Conservation (phyloP, 352 stramenopile species). For the Blastocystis sp. region DNA sequence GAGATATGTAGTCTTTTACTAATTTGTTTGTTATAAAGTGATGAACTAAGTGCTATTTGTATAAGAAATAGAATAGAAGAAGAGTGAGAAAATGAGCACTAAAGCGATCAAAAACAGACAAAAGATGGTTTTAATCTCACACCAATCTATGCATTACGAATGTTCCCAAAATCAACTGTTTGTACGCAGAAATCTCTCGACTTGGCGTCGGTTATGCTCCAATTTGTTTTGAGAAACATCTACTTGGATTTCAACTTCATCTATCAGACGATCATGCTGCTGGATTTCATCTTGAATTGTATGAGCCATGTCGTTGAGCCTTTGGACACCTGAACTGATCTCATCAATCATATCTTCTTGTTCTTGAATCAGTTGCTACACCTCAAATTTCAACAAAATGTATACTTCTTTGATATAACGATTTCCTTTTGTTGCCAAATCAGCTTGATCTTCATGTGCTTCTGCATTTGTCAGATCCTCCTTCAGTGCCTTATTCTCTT, state of each 20-base stretch:
- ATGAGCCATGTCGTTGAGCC: conserved; percentile 56
- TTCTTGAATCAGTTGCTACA: conserved; percentile 27
- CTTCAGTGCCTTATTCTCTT: neutral
- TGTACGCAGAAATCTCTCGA: conserved; percentile 26
- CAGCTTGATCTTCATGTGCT: neutral
- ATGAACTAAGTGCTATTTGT: neutral
- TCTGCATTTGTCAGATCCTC: neutral
- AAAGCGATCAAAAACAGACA: conserved; percentile 14
- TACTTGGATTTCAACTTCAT: conserved; percentile 29
- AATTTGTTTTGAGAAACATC: conserved; percentile 29
- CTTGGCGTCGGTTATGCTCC: neutral
- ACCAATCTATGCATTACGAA: conserved; percentile 18
- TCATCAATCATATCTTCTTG: conserved; percentile 56
- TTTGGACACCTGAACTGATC: conserved; percentile 17
- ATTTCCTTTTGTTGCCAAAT: neutral
- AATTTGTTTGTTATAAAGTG: neutral
- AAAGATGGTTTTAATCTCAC: conserved; percentile 38
- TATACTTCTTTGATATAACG: conserved; percentile 28
- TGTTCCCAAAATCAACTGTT: neutral
- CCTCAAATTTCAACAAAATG: neutral
- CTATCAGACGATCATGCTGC: conserved; percentile 14
- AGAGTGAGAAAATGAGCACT: conserved; percentile 1
- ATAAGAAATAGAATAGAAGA: neutral
- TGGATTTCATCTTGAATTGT: conserved; percentile 59
- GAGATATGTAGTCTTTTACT: neutral